Conservation (phyloP, 352 stramenopile genomes). For the Elongisporangium anandrum region DNA sequence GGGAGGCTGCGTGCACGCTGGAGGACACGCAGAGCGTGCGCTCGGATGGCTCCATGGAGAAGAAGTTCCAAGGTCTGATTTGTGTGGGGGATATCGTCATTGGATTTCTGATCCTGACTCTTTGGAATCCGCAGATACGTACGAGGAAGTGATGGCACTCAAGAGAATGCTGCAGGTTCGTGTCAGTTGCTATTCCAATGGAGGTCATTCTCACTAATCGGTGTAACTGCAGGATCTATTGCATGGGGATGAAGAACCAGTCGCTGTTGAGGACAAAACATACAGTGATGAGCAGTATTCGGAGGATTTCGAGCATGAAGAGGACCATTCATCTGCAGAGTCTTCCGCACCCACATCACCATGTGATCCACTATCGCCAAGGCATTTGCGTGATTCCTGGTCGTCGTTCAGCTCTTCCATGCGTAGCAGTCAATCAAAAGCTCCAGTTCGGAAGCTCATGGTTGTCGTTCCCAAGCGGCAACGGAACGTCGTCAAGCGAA, state of each 20-base stretch:
- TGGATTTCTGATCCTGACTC: not conserved
- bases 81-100: not conserved
- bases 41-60: slow-evolving; percentile 16
- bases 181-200: not conserved
- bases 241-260: not conserved
- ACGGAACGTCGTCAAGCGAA: not conserved
- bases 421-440: not conserved
- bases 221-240: not conserved
- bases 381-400: not conserved
- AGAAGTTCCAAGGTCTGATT: slow-evolving; percentile 31
- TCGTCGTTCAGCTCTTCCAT: not conserved
- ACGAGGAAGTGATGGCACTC: slow-evolving; percentile 52
- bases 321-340: not conserved
- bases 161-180: slow-evolving; percentile 45
- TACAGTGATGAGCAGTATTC: not conserved
- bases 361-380: not conserved
- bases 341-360: not conserved
- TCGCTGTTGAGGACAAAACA: not conserved
- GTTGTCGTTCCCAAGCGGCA: not conserved
- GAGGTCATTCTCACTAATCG: no score
- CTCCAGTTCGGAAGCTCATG: not conserved
- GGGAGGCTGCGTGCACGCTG: not conserved
- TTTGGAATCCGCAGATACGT: slow-evolving; percentile 22
- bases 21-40: not conserved
- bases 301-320: not conserved